Conservation (phyloP, 2,329 filamentous ascomycete species). For the Emergomyces pasteurianus region DNA sequence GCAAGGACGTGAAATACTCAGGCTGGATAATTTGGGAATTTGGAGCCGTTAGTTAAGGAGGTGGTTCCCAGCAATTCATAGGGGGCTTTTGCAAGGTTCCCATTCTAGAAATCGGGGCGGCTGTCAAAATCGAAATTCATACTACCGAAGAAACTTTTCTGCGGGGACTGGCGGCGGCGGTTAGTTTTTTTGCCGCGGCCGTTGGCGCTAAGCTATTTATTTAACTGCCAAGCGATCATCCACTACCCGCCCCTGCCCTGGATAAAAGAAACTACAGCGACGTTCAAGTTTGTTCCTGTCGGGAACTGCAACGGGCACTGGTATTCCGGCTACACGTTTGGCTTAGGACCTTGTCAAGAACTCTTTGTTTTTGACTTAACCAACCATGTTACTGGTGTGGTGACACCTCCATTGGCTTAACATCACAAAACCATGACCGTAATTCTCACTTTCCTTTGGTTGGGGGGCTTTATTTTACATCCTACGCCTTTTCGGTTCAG, state of each 20-base stretch:
- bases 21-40: neutral
- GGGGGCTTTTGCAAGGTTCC: neutral
- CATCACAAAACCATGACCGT: slow-evolving; percentile 15
- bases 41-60: neutral
- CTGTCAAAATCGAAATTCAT: neutral
- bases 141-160: neutral
- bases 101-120: neutral
- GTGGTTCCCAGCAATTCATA: neutral
- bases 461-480: neutral
- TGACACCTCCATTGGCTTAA: neutral
- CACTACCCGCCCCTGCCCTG: neutral
- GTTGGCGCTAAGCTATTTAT: neutral
- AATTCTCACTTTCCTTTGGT: neutral
- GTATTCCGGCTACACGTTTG: neutral
- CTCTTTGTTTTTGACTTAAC: neutral
- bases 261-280: neutral
- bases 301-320: neutral
- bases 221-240: neutral
- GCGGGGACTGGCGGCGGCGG: neutral
- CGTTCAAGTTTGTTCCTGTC: neutral
- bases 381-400: neutral
- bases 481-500: neutral
- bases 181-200: neutral
- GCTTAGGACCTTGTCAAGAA: neutral
- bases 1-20: neutral